Evolutionary conservation across 495 filamentous ascomycete species (phyloP).

Genomic region (Gamarada debralockiae): DNA sequence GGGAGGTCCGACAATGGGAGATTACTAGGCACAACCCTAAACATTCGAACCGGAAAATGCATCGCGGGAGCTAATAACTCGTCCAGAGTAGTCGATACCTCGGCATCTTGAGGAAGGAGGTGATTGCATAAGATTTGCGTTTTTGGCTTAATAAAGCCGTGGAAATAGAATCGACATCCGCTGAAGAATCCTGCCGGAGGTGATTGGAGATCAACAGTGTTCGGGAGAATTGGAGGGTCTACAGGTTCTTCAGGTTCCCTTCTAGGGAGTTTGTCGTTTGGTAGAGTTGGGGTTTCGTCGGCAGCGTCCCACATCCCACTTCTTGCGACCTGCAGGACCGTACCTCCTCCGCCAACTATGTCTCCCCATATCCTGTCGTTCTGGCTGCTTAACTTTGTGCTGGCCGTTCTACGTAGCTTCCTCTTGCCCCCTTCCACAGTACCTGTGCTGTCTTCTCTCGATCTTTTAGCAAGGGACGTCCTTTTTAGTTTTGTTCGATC

Average conservation of each 20-base stretch:
- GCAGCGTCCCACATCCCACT: slow-evolving; percentile 20
- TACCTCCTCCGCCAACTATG: slow-evolving; percentile 55
- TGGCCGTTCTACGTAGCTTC: slow-evolving; percentile 78
- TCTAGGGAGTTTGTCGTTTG: neutral
- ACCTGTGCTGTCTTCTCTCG: slow-evolving; percentile 31
- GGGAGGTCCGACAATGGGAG: slow-evolving; percentile 13
- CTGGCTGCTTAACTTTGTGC: slow-evolving; percentile 72
- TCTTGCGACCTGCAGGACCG: slow-evolving; percentile 16
- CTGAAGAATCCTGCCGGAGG: slow-evolving; percentile 41
- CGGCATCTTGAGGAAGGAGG: slow-evolving; percentile 41
- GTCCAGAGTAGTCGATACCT: slow-evolving; percentile 38
- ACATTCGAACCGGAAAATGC: slow-evolving; percentile 30
- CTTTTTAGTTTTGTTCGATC: slow-evolving; percentile 34
- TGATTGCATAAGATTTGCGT: slow-evolving; percentile 39
- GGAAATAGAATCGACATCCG: slow-evolving; percentile 56
- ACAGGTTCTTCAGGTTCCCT: neutral
- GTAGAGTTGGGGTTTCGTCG: slow-evolving; percentile 1
- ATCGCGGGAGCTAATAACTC: slow-evolving; percentile 31
- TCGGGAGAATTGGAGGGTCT: neutral
- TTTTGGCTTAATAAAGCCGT: slow-evolving; percentile 53
- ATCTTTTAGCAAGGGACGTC: slow-evolving; percentile 41
- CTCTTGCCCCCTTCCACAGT: slow-evolving; percentile 37
- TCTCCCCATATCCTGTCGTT: slow-evolving; percentile 84
- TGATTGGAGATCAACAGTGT: neutral
- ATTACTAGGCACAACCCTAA: slow-evolving; percentile 48